Base-by-base conservation (phyloP, 768 basidiomycete genomes). In the Pleurotus giganteus region DNA sequence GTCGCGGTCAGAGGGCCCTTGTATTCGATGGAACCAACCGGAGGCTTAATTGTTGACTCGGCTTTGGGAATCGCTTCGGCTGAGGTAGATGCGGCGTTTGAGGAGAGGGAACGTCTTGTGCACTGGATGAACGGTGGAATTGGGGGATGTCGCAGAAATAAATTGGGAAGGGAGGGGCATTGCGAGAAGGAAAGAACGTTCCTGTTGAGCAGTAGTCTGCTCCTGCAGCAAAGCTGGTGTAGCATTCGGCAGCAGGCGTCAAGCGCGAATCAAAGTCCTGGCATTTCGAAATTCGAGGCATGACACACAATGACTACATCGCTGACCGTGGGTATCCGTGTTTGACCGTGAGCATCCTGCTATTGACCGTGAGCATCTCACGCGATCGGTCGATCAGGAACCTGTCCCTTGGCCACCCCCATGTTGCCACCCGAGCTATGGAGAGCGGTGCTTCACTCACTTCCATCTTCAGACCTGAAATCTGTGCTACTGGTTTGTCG, bases 1-100 rank as follows among this genome's bases (percentile, higher is more conserved):
- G 91, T 89, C 41, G 74, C 66, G 0, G 84, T 71, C 34, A 93
- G 73, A 2, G 91, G 92, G 0, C 90, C 92, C 58, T 76, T 69
- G 64, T 94, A 94, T n/a, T 76, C 63, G 45, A 70, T 63, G 24
- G 67, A 62, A 49, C 66, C 68, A 49, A 57, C 32, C 12, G 34
- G 11, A 32, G 32, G 32, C 6, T 32, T 34, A 19, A 34, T 32
- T 17, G 31, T 17, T 32, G 21, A 17, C n/a, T 32, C 27, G 19
- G 47, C 12, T 15, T 50, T 34, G 28, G 47, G 12, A 31, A 32
- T 15, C 17, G 47, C 34, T 15, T 23, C 21, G 3, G 31, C n/a
- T 11, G 47, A 4, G 6, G 19, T 15, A 17, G 47, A 8, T 50
- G 47, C 47, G 29, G 47, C 31, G 15, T 50, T 50, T 36, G 47